Evolutionary conservation across 192 early-diverging fungal species (phyloP).

Genomic region (Rhizophagus sp.): DNA sequence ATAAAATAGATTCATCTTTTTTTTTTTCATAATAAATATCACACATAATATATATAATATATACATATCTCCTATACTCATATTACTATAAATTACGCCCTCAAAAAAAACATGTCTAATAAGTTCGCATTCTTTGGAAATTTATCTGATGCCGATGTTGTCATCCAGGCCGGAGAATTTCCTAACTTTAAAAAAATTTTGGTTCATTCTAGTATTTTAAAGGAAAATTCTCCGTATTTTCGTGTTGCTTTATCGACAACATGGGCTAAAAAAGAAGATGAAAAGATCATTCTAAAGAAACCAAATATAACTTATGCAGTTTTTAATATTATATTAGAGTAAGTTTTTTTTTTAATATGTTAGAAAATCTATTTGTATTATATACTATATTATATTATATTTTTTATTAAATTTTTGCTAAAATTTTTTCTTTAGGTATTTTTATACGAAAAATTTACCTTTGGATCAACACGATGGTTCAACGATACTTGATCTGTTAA

Average conservation of each 20-base stretch:
- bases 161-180: conserved; percentile 18
- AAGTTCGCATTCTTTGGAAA: neutral
- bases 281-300: conserved; percentile 22
- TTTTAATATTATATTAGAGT: conserved; percentile 23
- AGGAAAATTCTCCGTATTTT: conserved; percentile 11
- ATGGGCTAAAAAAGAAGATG: conserved; percentile 15
- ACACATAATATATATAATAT: no score
- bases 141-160: conserved; percentile 6
- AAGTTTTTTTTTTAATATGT: neutral
- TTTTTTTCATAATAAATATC: no score
- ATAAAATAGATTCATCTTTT: no score
- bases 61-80: neutral
- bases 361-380: no score
- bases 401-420: neutral
- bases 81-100: neutral
- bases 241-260: conserved; percentile 13
- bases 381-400: no score
- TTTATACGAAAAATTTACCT: neutral
- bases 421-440: neutral
- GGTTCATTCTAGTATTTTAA: neutral
- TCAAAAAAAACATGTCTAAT: neutral
- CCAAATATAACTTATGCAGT: conserved; percentile 21
- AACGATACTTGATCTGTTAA: conserved; percentile 9
- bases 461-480: conserved; percentile 11
- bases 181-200: conserved; percentile 2